Percentiles rank a stretch among this genome's conserved stretches.
These are phyloP conservation scores for Penicillium flavigenum DNA, from an alignment of 495 filamentous ascomycete species.

Conservation along the genomic window DNA sequence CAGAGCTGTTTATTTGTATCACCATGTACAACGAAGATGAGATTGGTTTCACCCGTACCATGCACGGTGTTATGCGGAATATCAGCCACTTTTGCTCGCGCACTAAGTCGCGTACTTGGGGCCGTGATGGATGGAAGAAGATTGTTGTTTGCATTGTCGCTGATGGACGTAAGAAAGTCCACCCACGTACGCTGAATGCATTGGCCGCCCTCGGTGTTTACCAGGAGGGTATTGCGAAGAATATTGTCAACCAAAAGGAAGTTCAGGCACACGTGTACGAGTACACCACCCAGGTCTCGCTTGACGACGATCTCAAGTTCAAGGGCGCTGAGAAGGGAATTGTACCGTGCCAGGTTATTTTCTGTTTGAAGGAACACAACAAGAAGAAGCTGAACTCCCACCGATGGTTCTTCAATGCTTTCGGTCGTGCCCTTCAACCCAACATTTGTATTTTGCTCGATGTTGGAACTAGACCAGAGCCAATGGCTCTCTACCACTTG, in stretches of 20 bases:
- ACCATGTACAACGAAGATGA: conserved; percentile 99
- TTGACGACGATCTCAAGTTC: conserved; percentile 94
- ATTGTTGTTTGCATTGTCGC: conserved; percentile 97
- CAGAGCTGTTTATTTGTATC: conserved; percentile 96
- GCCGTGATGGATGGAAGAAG: conserved; percentile 97
- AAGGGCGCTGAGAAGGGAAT: conserved; percentile 99
- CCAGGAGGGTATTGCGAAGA: conserved; percentile 98
- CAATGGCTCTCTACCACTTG: conserved; percentile 88
- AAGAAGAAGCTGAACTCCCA: conserved; percentile 97
- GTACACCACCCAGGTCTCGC: conserved; percentile 96
- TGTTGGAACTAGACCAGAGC: conserved; percentile 87
- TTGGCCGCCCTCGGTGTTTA: conserved; percentile 98
- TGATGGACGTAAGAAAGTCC: conserved; percentile 91
- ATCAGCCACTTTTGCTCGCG: conserved; percentile 94
- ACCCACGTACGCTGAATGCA: conserved; percentile 92
- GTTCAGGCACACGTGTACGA: conserved; percentile 93
- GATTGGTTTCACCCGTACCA: conserved; percentile 91
- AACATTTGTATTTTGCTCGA: conserved; percentile 97
- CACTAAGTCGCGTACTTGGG: conserved; percentile 91
- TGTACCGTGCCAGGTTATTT: conserved; percentile 97
- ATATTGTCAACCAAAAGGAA: conserved; percentile 88
- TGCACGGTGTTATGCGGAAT: conserved; percentile 99
- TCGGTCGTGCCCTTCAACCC: conserved; percentile 86
- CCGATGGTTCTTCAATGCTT: conserved; percentile 99
- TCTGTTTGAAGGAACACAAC: conserved; percentile 98